Evolutionary conservation across 108 stramenopile species (phyloP).

Genomic region (Stephanodiscus triporus): DNA sequence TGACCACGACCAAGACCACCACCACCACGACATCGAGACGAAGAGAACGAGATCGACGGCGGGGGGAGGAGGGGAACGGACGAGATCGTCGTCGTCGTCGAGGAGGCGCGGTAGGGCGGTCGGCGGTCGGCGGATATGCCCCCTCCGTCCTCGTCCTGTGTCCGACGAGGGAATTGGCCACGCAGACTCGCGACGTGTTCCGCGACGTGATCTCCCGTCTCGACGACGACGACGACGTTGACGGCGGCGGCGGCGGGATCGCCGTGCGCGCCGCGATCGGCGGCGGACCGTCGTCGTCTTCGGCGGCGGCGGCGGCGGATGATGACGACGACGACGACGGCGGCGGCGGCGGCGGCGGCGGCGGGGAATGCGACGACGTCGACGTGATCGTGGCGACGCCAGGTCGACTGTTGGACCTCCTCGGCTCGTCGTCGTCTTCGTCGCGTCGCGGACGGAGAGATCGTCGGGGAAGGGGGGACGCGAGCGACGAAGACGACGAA

Average conservation of each 20-base stretch:
- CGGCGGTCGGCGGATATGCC: constrained; percentile 5
- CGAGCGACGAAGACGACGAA: neutral
- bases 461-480: constrained; percentile 21
- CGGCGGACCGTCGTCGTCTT: constrained; percentile 63
- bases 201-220: constrained; percentile 46
- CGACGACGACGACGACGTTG: constrained; percentile 20
- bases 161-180: constrained; percentile 94
- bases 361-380: constrained; percentile 41
- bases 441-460: constrained; percentile 53
- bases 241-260: constrained; percentile 3
- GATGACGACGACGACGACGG: constrained; percentile 47
- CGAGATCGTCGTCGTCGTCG: neutral
- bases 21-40: constrained; percentile 26
- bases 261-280: constrained; percentile 60
- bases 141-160: constrained; percentile 79
- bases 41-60: constrained; percentile 19
- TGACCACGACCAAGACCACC: too few relatives aligned
- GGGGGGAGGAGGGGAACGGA: too few relatives aligned
- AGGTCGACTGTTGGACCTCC: constrained; percentile 91
- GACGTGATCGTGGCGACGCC: constrained; percentile 97
- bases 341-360: constrained; percentile 20
- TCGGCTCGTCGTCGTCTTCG: constrained; percentile 17
- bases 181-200: constrained; percentile 79
- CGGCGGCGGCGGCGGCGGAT: constrained; percentile 56
- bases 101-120: neutral